Conservation (phyloP, 2,329 filamentous ascomycete species). For the Pyrenochaeta sp. region DNA sequence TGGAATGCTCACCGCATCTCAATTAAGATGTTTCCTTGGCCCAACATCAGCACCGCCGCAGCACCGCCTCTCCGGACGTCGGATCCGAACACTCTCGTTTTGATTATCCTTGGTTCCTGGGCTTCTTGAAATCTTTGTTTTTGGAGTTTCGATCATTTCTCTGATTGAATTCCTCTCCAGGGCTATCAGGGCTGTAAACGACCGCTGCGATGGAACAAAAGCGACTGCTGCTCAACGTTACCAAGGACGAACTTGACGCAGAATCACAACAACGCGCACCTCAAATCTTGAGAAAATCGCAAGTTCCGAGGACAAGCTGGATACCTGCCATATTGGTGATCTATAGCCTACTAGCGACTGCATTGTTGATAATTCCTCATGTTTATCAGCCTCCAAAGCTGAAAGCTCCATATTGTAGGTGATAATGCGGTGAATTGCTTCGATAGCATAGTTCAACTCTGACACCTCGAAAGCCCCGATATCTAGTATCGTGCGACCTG, state of each 20-base stretch:
- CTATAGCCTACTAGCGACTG: neutral
- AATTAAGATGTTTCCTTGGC: neutral
- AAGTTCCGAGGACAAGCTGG: neutral
- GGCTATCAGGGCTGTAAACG: neutral
- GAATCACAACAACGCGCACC: neutral
- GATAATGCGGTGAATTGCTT: neutral
- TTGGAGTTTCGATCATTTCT: neutral
- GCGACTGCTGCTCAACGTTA: neutral
- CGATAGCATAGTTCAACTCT: neutral
- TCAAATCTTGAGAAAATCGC: too few species aligned
- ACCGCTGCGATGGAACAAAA: neutral
- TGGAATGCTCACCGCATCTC: neutral
- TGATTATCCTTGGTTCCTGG: neutral
- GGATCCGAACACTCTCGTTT: neutral
- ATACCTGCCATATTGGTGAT: neutral
- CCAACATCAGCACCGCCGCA: neutral
- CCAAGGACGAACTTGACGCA: neutral
- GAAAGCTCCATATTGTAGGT: neutral
- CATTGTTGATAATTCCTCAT: neutral
- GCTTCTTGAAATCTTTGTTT: too few species aligned
- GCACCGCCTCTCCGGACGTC: neutral
- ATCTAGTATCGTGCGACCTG: neutral
- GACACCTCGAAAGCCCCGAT: neutral
- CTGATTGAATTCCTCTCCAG: neutral
- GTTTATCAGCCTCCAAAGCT: neutral